Percentiles rank a stretch among this genome's conserved stretches.
These are phyloP conservation scores for Canavalia gladiata DNA, from an alignment of 306 rosid species.

Conservation along the genomic window DNA sequence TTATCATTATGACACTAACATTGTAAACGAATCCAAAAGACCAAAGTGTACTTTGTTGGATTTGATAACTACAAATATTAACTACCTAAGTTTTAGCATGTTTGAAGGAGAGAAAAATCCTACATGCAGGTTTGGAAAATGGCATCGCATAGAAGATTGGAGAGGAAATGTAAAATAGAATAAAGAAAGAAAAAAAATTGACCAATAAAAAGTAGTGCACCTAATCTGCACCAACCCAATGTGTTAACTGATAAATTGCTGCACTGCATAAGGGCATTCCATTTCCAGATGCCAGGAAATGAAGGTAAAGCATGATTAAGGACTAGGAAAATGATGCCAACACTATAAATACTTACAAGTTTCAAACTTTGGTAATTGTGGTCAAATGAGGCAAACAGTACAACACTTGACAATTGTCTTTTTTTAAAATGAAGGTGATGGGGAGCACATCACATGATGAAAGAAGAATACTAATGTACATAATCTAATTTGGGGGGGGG, in stretches of 20 bases:
- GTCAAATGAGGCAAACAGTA: background rate
- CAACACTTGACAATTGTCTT: background rate
- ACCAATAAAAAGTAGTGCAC: background rate
- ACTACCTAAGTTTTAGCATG: background rate
- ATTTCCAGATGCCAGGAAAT: background rate
- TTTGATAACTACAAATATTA: background rate
- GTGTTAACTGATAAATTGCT: background rate
- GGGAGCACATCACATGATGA: background rate
- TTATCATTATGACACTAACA: background rate
- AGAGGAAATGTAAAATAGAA: background rate
- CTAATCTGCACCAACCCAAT: background rate
- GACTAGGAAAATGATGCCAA: background rate
- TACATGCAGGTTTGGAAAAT: background rate
- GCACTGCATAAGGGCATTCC: background rate
- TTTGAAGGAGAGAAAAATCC: background rate
- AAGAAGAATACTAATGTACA: background rate
- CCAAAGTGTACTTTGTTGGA: background rate
- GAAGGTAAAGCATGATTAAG: background rate
- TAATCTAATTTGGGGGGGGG: background rate
- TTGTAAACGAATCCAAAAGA: background rate
- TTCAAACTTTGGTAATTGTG: background rate
- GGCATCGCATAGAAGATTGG: background rate
- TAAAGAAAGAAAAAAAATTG: background rate
- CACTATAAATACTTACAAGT: background rate
- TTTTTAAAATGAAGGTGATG: background rate